Percentiles rank a stretch among this genome's conserved stretches.
These are phyloP conservation scores for Teunomyces panamensis DNA, from an alignment of 805 yeast species.

Conservation along the genomic window DNA sequence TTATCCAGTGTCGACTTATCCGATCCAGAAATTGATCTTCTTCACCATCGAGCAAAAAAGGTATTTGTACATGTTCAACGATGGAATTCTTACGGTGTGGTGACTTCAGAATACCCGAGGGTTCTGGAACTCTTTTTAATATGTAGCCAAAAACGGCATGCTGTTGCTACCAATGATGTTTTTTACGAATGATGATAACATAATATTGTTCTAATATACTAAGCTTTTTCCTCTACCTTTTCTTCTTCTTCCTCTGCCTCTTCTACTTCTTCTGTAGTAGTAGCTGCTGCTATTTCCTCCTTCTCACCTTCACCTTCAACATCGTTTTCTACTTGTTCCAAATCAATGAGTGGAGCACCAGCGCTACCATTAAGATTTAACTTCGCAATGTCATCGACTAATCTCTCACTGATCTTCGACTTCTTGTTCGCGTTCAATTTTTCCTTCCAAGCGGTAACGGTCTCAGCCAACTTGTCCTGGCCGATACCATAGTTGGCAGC, in stretches of 20 bases:
- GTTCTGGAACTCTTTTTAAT: slow-evolving; percentile 24
- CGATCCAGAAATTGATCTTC: slow-evolving; percentile 29
- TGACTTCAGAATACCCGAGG: slow-evolving; percentile 2
- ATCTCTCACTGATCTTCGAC: slow-evolving; percentile 57
- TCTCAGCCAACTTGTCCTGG: slow-evolving; percentile 39
- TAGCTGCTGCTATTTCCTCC: background rate
- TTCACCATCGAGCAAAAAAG: slow-evolving; percentile 18
- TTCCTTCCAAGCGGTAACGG: slow-evolving; percentile 67
- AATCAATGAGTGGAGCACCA: slow-evolving; percentile 12
- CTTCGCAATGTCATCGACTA: slow-evolving; percentile 40
- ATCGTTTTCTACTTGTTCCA: slow-evolving; percentile 22
- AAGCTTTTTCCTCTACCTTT: slow-evolving; percentile 16
- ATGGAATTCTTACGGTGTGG: slow-evolving; percentile 13
- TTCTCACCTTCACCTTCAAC: slow-evolving; percentile 8
- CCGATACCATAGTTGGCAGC: slow-evolving; percentile 62
- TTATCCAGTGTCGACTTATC: slow-evolving; percentile 20
- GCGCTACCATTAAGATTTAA: slow-evolving; percentile 16
- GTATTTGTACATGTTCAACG: slow-evolving; percentile 26
- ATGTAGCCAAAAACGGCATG: slow-evolving; percentile 24
- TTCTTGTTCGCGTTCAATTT: slow-evolving; percentile 52
- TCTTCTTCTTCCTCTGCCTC: slow-evolving; percentile 24
- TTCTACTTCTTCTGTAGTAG: slow-evolving; percentile 3
- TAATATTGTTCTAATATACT: slow-evolving; percentile 3
- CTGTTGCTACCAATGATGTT: slow-evolving; percentile 5
- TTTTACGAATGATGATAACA: slow-evolving; percentile 3